These are phyloP conservation scores for Rhodotorula glutinis DNA, from an alignment of 1,284 basidiomycete species.

Conservation along the genomic window DNA sequence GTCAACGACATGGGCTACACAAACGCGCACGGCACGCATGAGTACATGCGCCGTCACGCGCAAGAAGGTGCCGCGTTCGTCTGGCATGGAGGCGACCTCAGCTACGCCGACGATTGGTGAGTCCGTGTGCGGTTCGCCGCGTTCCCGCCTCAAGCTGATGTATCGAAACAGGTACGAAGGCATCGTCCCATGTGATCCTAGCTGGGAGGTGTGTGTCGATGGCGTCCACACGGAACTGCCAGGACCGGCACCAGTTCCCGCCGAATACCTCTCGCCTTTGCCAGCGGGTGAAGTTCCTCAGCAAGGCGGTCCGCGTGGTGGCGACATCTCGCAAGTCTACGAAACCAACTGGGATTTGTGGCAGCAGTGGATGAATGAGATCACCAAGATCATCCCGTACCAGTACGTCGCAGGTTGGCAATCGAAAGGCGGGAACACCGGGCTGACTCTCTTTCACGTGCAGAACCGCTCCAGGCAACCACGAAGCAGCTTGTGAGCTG, in stretches of 20 bases:
- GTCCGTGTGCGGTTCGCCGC: too few species aligned
- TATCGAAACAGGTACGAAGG: neutral
- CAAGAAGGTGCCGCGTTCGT: constrained; percentile 42
- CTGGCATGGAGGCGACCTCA: constrained; percentile 48
- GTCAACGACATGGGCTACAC: constrained; percentile 50
- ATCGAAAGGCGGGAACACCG: neutral
- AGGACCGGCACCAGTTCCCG: neutral
- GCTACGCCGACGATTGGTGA: constrained; percentile 28
- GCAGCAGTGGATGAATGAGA: neutral
- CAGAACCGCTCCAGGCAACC: constrained; percentile 14
- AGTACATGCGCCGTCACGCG: constrained; percentile 42
- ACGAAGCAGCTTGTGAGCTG: constrained; percentile 8
- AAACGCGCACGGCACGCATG: constrained; percentile 43
- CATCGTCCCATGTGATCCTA: constrained; percentile 5
- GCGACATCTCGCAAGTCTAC: constrained; percentile 5
- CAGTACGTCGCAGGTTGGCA: neutral
- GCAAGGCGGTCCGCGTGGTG: constrained; percentile 1
- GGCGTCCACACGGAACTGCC: constrained; percentile 27
- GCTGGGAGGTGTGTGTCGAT: constrained; percentile 43
- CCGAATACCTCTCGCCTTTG: constrained; percentile 6
- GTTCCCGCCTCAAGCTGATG: too few species aligned
- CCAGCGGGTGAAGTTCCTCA: neutral
- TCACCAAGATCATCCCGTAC: constrained; percentile 1
- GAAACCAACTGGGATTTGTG: constrained; percentile 2
- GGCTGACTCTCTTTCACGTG: neutral